A percentile compares a stretch with the other conserved stretches of the same genome.
These are phyloP conservation scores for Botryotinia globosa DNA, from an alignment of 2,329 filamentous ascomycete species.

Conservation along the genomic window DNA sequence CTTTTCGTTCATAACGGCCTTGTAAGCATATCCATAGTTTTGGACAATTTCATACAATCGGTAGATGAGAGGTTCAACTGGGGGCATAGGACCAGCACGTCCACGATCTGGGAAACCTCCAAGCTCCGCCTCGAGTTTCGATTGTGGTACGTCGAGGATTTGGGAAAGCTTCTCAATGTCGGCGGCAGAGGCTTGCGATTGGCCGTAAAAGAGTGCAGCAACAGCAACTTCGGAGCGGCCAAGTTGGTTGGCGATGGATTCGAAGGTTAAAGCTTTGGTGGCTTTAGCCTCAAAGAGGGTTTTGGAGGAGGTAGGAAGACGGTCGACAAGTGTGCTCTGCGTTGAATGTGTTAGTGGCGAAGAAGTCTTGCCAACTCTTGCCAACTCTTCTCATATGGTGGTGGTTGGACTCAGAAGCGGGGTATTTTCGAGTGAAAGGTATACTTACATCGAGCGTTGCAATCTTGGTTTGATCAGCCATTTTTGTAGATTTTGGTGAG, in stretches of 20 bases:
- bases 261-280: conserved; percentile 71
- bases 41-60: conserved; percentile 91
- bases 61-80: conserved; percentile 83
- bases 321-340: conserved; percentile 62
- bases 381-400: not conserved
- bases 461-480: conserved; percentile 20
- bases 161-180: conserved; percentile 66
- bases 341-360: not conserved
- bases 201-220: conserved; percentile 88
- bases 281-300: conserved; percentile 82
- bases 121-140: conserved; percentile 59
- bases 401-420: conserved; percentile 20
- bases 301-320: conserved; percentile 67
- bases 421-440: not conserved
- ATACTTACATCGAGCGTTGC: conserved; percentile 21
- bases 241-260: conserved; percentile 69
- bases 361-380: conserved; percentile 24
- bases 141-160: conserved; percentile 59
- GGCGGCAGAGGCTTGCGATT: conserved; percentile 68
- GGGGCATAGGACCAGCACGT: conserved; percentile 75
- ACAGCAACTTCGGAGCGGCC: conserved; percentile 84
- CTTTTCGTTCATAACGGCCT: conserved; percentile 94
- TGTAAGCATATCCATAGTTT: conserved; percentile 96
- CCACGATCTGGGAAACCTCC: conserved; percentile 78
- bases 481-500: not conserved